Evolutionary conservation across 352 stramenopile species (phyloP).

Genomic region (Pythium plurisporium): DNA sequence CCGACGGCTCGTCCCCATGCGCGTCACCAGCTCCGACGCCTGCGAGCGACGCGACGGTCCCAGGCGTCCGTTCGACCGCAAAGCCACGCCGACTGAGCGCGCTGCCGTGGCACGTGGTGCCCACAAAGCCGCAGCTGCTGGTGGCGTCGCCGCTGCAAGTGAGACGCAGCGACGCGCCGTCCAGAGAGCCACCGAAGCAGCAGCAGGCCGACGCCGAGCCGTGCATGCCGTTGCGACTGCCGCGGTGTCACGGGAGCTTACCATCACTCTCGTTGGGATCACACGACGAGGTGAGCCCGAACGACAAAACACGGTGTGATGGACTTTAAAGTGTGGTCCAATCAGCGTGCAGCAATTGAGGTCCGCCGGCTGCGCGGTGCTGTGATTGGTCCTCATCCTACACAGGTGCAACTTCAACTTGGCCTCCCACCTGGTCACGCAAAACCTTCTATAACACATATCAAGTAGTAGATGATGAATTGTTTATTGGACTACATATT

Average conservation of each 20-base stretch:
- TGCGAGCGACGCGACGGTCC: not conserved
- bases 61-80: not conserved
- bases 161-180: not conserved
- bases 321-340: not conserved
- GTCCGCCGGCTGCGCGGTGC: too few relatives aligned
- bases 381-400: slow-evolving; percentile 6
- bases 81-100: not conserved
- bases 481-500: not conserved
- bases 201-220: not conserved
- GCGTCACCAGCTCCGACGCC: not conserved
- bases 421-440: not conserved
- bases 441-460: not conserved
- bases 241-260: slow-evolving; percentile 24
- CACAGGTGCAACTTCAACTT: slow-evolving; percentile 17
- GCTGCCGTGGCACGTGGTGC: slow-evolving; percentile 36
- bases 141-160: not conserved
- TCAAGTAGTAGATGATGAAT: not conserved
- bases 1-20: too few relatives aligned
- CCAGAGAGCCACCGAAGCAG: not conserved
- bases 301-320: not conserved
- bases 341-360: not conserved
- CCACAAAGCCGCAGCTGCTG: slow-evolving; percentile 46
- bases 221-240: slow-evolving; percentile 11
- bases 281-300: slow-evolving; percentile 4
- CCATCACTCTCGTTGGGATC: slow-evolving; percentile 24